Evolutionary conservation across 352 stramenopile species (phyloP).

Genomic region (Globisporangium radiosum): DNA sequence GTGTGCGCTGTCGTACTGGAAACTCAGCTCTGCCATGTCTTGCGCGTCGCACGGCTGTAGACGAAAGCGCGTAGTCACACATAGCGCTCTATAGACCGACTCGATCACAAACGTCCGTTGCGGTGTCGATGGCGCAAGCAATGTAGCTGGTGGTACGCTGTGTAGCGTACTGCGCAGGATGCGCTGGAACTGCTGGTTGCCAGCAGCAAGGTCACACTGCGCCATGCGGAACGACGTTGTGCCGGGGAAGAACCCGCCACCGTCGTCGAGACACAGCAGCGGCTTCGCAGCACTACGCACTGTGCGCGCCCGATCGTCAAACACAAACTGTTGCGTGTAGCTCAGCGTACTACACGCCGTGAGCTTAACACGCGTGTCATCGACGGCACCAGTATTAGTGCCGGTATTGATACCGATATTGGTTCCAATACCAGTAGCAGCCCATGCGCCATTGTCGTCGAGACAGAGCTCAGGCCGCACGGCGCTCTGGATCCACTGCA

Average conservation of each 20-base stretch:
- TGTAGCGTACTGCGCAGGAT: neutral
- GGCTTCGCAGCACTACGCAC: slow-evolving; percentile 4
- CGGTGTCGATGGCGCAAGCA: neutral
- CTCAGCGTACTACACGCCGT: neutral
- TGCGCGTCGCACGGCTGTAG: slow-evolving; percentile 1
- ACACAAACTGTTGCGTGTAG: slow-evolving; percentile 8
- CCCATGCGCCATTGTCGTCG: slow-evolving; percentile 6
- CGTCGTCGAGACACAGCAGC: slow-evolving; percentile 8
- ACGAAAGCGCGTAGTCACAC: neutral
- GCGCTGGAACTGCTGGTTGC: slow-evolving; percentile 12
- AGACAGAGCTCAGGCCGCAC: slow-evolving; percentile 1
- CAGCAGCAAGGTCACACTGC: neutral
- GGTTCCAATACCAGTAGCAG: neutral
- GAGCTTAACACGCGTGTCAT: neutral
- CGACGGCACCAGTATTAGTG: no score
- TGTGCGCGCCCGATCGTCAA: slow-evolving; percentile 1
- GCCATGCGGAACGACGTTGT: slow-evolving; percentile 3
- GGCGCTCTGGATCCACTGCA: slow-evolving; percentile 7
- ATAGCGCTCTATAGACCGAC: slow-evolving; percentile 9
- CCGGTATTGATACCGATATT: neutral
- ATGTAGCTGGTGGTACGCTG: neutral
- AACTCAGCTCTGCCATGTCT: neutral
- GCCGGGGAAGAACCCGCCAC: slow-evolving; percentile 1
- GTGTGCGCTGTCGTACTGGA: slow-evolving; percentile 6
- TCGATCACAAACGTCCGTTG: slow-evolving; percentile 7